These are phyloP conservation scores for Trichoderma sp. DNA, from an alignment of 2,329 filamentous ascomycete genomes.

Conservation along the genomic window DNA sequence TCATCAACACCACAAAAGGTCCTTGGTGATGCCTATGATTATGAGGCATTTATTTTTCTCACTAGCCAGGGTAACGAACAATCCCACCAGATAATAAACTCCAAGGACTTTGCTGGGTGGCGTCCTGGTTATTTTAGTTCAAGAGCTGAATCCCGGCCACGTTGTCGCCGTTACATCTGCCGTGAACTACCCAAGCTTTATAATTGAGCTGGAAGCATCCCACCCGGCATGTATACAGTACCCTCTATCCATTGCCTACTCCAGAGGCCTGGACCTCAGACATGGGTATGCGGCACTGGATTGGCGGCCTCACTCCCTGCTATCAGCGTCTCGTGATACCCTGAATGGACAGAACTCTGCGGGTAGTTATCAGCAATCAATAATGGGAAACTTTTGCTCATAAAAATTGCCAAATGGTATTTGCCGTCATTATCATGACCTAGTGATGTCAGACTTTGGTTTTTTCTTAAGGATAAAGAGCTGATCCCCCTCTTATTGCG, in stretches of 20 bases:
- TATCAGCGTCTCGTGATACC: not conserved
- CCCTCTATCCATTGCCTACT: not conserved
- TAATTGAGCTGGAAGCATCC: not conserved
- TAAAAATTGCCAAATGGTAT: not conserved
- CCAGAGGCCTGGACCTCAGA: not conserved
- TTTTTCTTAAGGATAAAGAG: not conserved
- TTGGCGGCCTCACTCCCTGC: not conserved
- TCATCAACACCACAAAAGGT: not conserved
- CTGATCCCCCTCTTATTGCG: not conserved
- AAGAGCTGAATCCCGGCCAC: not conserved
- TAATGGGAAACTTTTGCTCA: not conserved
- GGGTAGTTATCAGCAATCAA: slow-evolving; percentile 2
- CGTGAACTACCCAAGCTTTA: not conserved
- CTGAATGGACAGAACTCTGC: not conserved
- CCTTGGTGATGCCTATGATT: not conserved
- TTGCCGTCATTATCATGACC: not conserved
- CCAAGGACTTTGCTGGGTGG: not conserved
- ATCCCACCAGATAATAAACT: not conserved
- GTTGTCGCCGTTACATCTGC: not conserved
- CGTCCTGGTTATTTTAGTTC: not conserved
- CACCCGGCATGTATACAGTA: not conserved
- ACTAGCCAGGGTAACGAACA: not conserved
- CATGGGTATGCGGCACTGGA: not conserved
- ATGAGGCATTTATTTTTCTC: slow-evolving; percentile 1
- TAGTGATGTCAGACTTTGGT: not conserved